A percentile compares a stretch with the other conserved stretches of the same genome.
Evolutionary conservation across 2,329 filamentous ascomycete genomes (phyloP).

Genomic region (Venturia nashicola): DNA sequence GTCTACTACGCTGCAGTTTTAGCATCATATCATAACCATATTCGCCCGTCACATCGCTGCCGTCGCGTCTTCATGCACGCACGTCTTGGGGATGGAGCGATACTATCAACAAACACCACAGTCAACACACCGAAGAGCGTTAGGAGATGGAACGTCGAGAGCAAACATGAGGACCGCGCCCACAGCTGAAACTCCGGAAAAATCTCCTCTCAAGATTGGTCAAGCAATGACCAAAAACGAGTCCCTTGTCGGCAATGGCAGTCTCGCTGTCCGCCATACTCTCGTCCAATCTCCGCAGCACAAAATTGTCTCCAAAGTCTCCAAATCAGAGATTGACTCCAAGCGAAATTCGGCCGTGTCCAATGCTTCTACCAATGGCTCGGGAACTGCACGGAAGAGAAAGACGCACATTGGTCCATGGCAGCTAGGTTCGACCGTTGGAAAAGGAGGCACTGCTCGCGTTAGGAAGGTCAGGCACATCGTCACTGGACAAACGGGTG

Average conservation of each 20-base stretch:
- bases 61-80: neutral
- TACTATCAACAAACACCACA: neutral
- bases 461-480: constrained; percentile 77
- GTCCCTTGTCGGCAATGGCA: constrained; percentile 31
- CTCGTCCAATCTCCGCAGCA: constrained; percentile 24
- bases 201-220: neutral
- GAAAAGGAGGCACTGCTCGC: constrained; percentile 77
- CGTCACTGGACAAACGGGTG: constrained; percentile 66
- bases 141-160: constrained; percentile 3
- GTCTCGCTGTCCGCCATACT: constrained; percentile 28
- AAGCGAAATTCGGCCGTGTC: constrained; percentile 8
- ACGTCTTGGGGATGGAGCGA: neutral
- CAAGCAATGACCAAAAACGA: constrained; percentile 28
- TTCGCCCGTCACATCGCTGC: neutral
- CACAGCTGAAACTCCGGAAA: neutral
- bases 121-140: neutral
- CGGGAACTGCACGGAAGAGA: constrained; percentile 29
- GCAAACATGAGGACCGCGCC: neutral
- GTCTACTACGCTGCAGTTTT: neutral
- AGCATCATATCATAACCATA: neutral
- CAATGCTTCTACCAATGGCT: constrained; percentile 24
- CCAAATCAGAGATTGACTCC: constrained; percentile 22
- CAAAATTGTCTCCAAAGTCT: constrained; percentile 41
- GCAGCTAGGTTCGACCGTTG: constrained; percentile 80
- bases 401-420: constrained; percentile 83